Conservation (phyloP, 257 asterid species). For the Solanum lignicaule region DNA sequence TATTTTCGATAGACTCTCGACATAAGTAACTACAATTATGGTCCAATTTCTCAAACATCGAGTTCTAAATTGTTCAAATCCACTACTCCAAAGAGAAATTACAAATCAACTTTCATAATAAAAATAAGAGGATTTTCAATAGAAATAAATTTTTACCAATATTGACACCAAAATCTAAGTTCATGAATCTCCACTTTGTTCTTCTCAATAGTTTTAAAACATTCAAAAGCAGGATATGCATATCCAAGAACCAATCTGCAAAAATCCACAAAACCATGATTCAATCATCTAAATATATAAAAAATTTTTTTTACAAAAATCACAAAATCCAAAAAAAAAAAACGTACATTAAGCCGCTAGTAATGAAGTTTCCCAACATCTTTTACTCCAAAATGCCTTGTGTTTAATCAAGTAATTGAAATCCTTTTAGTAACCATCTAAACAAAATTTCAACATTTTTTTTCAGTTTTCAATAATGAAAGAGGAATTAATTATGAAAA, state of each 20-base stretch:
- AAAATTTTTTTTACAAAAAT: too few relatives aligned
- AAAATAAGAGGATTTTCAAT: neutral
- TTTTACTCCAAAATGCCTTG: conserved; percentile 1
- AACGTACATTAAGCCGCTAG: conserved; percentile 47
- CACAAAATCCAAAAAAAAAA: neutral
- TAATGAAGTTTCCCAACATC: conserved; percentile 66
- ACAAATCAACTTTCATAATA: neutral
- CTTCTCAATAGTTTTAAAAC: conserved; percentile 75
- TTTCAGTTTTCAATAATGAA: neutral
- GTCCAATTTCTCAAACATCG: neutral
- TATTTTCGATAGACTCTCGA: neutral
- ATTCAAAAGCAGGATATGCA: conserved; percentile 86
- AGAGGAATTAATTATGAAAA: neutral
- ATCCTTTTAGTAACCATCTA: neutral
- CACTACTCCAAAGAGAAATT: neutral
- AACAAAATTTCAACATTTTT: neutral
- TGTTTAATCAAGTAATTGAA: neutral
- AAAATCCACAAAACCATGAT: neutral
- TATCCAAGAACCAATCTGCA: conserved; percentile 77
- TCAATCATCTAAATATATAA: neutral
- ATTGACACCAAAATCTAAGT: conserved; percentile 85
- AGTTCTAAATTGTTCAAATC: neutral
- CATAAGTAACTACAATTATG: neutral
- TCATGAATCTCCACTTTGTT: conserved; percentile 58
- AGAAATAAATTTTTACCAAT: conserved; percentile 36